phyloP scores from a whole-genome alignment of 257 asterid species.

The Solanum peruvianum region DNA sequence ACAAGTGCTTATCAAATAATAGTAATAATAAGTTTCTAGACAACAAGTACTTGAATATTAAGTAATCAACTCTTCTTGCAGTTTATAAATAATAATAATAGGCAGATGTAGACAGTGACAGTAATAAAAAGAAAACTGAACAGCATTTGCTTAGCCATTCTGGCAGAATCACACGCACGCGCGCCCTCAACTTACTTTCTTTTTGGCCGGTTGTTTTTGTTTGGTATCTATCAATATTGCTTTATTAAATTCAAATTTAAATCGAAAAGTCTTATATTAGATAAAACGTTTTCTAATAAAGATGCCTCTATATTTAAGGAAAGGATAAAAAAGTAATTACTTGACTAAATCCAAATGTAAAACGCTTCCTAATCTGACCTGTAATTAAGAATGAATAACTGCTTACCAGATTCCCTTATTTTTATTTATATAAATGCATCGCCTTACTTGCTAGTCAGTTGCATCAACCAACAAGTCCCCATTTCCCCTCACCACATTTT shows the following conservation, averaged over 20 bases:
- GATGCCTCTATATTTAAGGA: too few relatives aligned
- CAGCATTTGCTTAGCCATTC: conserved; percentile 21
- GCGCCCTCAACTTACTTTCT: neutral
- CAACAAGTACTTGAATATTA: neutral
- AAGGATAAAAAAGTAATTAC: too few relatives aligned
- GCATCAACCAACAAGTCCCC: conserved; percentile 9
- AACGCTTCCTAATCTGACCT: too few relatives aligned
- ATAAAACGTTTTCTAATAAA: too few relatives aligned
- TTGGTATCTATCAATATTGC: too few relatives aligned
- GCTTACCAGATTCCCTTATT: too few relatives aligned
- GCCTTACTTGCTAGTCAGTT: neutral
- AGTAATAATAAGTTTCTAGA: neutral
- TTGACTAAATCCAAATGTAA: too few relatives aligned
- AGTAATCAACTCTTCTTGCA: neutral
- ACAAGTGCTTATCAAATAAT: neutral
- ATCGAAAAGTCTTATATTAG: rapidly evolving
- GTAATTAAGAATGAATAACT: too few relatives aligned
- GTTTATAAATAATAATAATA: neutral
- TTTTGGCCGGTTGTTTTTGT: too few relatives aligned
- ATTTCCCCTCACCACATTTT: neutral
- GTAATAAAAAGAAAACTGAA: conserved; percentile 11
- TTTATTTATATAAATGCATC: neutral
- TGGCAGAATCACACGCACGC: conserved; percentile 33
- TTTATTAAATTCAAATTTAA: too few relatives aligned
- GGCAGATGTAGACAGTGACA: neutral